Percentiles rank a stretch among this genome's conserved stretches.
Conservation (phyloP, 129 eudicot genomes). For the Artemisia tridentata region DNA sequence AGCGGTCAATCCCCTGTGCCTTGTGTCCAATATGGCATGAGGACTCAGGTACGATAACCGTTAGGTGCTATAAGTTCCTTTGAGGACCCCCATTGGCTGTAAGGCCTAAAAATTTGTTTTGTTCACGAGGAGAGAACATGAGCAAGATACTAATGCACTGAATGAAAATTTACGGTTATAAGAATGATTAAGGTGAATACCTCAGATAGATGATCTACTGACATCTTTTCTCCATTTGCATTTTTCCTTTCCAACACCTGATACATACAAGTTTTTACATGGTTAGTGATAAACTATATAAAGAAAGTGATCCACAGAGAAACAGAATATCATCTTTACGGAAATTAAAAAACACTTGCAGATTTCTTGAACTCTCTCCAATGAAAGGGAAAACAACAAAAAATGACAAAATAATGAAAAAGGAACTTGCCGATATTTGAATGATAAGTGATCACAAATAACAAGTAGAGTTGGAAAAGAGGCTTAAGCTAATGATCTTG, state of each 20-base stretch:
- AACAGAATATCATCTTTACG: not conserved
- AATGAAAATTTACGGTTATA: not conserved
- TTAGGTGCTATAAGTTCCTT: not conserved
- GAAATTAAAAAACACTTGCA: not conserved
- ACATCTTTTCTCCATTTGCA: conserved; percentile 42
- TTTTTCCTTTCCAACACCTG: conserved; percentile 73
- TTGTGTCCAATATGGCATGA: conserved; percentile 5
- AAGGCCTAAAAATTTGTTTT: not conserved
- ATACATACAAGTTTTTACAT: conserved; percentile 8
- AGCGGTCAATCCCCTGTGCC: conserved; percentile 6
- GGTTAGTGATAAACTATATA: not conserved
- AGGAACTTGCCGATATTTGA: too few species aligned
- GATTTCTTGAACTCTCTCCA: too few species aligned
- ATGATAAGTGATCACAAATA: too few species aligned
- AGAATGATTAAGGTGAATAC: conserved; percentile 35
- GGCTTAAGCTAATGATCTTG: too few species aligned
- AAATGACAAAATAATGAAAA: too few species aligned
- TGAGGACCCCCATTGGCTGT: not conserved
- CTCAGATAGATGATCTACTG: conserved; percentile 68
- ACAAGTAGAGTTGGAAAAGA: too few species aligned
- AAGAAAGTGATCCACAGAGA: not conserved
- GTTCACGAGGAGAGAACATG: conserved; percentile 25
- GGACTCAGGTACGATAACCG: not conserved
- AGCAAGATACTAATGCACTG: conserved; percentile 26
- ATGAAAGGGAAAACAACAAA: too few species aligned